These are phyloP conservation scores for Plectranthus barbatus DNA, from an alignment of 257 asterid genomes.

Conservation along the genomic window DNA sequence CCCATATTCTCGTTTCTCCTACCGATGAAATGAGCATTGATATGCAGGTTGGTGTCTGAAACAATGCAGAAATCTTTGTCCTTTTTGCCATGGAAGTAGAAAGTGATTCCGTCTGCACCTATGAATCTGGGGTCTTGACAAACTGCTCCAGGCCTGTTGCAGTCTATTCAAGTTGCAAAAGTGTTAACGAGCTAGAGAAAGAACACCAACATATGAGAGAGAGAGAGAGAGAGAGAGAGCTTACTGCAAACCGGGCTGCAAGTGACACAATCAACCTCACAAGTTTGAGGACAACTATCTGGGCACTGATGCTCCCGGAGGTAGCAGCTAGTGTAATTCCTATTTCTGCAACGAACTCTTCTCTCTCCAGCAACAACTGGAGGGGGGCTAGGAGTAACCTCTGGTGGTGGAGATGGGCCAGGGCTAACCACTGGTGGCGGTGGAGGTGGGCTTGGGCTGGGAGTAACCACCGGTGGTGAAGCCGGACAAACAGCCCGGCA, in stretches of 20 bases:
- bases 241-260: conserved; percentile 71
- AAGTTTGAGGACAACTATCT: conserved; percentile 36
- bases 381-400: conserved; percentile 19
- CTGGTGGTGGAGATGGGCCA: conserved; percentile 2
- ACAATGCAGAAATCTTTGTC: conserved; percentile 61
- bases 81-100: conserved; percentile 85
- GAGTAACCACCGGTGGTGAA: neutral
- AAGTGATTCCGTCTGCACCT: conserved; percentile 76
- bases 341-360: conserved; percentile 48
- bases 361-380: conserved; percentile 38
- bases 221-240: conserved; percentile 12
- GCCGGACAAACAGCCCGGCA: conserved; percentile 20
- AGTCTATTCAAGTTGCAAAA: conserved; percentile 26
- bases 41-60: conserved; percentile 61
- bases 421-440: conserved; percentile 11
- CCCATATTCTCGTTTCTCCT: conserved; percentile 53
- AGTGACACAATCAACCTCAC: conserved; percentile 54
- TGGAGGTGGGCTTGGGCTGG: conserved; percentile 16
- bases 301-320: conserved; percentile 40
- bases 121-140: conserved; percentile 83
- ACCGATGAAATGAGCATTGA: conserved; percentile 85
- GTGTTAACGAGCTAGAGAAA: neutral
- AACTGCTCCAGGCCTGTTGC: conserved; percentile 77
- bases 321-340: conserved; percentile 24
- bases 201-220: neutral